Percentiles rank a stretch among this genome's conserved stretches.
phyloP scores from a whole-genome alignment of 2,329 filamentous ascomycete genomes.

The Aspergillus novofumigatus region DNA sequence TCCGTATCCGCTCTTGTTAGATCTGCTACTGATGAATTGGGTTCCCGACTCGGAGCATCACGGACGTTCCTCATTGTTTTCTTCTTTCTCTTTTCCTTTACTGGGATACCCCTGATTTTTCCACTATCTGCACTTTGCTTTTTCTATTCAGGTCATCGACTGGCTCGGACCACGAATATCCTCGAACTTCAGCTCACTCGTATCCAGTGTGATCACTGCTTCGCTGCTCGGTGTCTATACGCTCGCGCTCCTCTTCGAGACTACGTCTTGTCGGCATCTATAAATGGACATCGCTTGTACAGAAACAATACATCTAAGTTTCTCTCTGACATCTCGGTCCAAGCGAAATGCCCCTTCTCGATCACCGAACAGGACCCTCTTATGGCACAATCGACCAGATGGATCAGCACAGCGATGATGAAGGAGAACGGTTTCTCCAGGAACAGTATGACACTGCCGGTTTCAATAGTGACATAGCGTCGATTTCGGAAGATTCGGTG shows the following conservation, averaged over 20 bases:
- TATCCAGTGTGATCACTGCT: constrained; percentile 3
- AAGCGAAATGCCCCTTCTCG: constrained; percentile 30
- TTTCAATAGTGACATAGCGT: constrained; percentile 13
- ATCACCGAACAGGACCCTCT: constrained; percentile 26
- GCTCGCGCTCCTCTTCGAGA: background rate
- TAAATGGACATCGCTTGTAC: constrained; percentile 21
- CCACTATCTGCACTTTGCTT: constrained; percentile 16
- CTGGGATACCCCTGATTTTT: constrained; percentile 12
- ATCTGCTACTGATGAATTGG: constrained; percentile 9
- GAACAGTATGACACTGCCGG: constrained; percentile 24
- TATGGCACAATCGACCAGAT: constrained; percentile 33
- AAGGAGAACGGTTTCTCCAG: constrained; percentile 29
- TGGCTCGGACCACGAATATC: constrained; percentile 22
- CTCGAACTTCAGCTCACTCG: constrained; percentile 3
- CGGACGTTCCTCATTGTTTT: constrained; percentile 7
- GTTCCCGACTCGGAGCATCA: constrained; percentile 12
- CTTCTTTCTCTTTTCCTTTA: constrained; percentile 5
- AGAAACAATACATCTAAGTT: constrained; percentile 2
- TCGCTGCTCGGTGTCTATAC: constrained; percentile 1
- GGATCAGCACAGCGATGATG: constrained; percentile 22
- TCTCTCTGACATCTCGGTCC: constrained; percentile 8
- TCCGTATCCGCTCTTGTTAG: background rate
- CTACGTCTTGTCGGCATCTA: constrained; percentile 4
- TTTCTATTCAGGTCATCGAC: constrained; percentile 22
- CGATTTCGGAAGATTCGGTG: constrained; percentile 27